Percentiles rank a stretch among this genome's conserved stretches.
phyloP scores from a whole-genome alignment of 2,329 filamentous ascomycete species.

The Atkinsonella hypoxylon region DNA sequence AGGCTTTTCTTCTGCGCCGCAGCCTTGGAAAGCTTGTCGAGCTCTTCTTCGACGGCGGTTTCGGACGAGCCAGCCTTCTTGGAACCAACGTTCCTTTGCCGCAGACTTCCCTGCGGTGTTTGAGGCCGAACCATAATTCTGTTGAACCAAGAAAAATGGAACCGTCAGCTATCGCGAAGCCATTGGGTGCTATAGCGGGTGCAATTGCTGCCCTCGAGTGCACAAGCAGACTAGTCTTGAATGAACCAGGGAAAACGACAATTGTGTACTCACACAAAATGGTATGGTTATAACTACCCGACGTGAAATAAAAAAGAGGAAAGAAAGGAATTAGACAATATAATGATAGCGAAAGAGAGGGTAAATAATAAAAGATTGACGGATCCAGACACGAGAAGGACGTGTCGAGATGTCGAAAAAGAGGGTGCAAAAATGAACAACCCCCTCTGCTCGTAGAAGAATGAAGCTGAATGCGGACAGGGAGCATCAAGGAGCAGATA shows the following conservation, averaged over 20 bases:
- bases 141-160: conserved; percentile 6
- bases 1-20: conserved; percentile 21
- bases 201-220: neutral
- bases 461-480: conserved; percentile 3
- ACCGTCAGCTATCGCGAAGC: neutral
- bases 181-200: neutral
- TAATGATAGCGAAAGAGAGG: conserved; percentile 2
- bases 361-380: conserved; percentile 5
- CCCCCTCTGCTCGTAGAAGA: conserved; percentile 4
- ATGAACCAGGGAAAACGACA: neutral
- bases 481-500: neutral
- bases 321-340: neutral
- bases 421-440: neutral
- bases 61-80: conserved; percentile 34
- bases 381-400: neutral
- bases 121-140: conserved; percentile 34
- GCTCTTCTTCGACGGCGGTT: conserved; percentile 31
- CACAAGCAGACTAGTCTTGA: neutral
- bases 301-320: conserved; percentile 8
- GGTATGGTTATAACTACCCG: neutral
- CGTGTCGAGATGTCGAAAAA: conserved; percentile 1
- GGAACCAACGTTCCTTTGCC: conserved; percentile 42
- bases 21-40: conserved; percentile 36
- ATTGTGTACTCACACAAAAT: conserved; percentile 1
- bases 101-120: conserved; percentile 45